A percentile compares a stretch with the other conserved stretches of the same genome.
These are phyloP conservation scores for Phaeoacremonium minimum DNA, from an alignment of 2,329 filamentous ascomycete genomes.

Conservation along the genomic window DNA sequence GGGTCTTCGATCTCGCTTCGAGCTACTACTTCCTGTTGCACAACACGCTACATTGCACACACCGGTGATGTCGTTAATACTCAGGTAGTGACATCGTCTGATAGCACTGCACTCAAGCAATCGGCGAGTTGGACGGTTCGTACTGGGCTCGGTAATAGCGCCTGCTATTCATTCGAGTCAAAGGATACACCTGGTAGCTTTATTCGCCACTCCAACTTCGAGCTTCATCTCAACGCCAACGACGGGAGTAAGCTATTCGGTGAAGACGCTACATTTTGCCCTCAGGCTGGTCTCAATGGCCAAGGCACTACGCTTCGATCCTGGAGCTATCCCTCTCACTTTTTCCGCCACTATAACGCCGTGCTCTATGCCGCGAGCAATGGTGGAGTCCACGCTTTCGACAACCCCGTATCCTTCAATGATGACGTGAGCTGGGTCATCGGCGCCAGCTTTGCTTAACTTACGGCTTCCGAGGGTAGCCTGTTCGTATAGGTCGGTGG, in stretches of 20 bases:
- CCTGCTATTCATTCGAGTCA: slow-evolving; percentile 59
- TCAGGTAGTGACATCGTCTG: slow-evolving; percentile 48
- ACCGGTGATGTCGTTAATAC: slow-evolving; percentile 45
- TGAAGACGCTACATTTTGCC: slow-evolving; percentile 62
- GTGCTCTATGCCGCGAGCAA: slow-evolving; percentile 45
- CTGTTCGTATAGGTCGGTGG: too few relatives aligned
- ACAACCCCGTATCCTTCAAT: slow-evolving; percentile 41
- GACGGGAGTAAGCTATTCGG: slow-evolving; percentile 52
- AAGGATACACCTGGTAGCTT: slow-evolving; percentile 53
- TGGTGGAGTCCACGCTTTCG: slow-evolving; percentile 51
- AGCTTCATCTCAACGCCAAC: slow-evolving; percentile 40
- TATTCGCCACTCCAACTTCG: slow-evolving; percentile 52
- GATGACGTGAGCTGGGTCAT: slow-evolving; percentile 50
- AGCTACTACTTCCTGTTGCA: slow-evolving; percentile 50
- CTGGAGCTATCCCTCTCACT: slow-evolving; percentile 58
- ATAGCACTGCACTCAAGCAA: slow-evolving; percentile 41
- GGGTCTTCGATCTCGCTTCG: slow-evolving; percentile 42
- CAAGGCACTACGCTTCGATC: slow-evolving; percentile 47
- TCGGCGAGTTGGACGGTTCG: slow-evolving; percentile 50
- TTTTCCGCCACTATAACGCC: slow-evolving; percentile 44
- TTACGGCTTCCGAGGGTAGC: too few relatives aligned
- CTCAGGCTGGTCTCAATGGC: slow-evolving; percentile 45
- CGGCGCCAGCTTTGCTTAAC: slow-evolving; percentile 36
- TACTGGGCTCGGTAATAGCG: slow-evolving; percentile 50
- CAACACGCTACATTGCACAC: slow-evolving; percentile 51